Base-by-base conservation (phyloP, 257 asterid species). In the Salvia miltiorrhiza region DNA sequence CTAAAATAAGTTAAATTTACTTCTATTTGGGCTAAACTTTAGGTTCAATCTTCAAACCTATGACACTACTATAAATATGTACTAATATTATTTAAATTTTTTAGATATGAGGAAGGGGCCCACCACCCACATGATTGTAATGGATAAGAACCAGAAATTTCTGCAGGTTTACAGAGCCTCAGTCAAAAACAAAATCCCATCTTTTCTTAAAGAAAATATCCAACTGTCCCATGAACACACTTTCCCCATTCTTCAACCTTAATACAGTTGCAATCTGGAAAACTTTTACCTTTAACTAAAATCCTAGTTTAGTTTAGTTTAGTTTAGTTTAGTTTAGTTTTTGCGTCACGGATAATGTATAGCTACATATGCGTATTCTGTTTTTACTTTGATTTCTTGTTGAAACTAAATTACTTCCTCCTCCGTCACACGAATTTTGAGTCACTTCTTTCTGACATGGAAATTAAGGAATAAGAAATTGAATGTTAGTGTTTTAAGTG, bases 181-280 rank as follows among this genome's bases (percentile, higher is more conserved):
- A 4, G 65, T 69, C 80, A 71, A 73, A 73, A 62, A 30, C 68
- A 76, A 80, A 72, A 75, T 75, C 78, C 43, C 19, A 40, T 80
- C 73, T 82, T 79, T 40, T 69, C 63, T 49, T 53, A 74, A 77
- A 39, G n/a, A 40, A 74, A 57, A 74, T 79, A 82, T 71, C 70
- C 45, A 37, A 57, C 64, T 64, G 75, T 71, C 80, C 79, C 72
- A 21, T 52, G 7, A n/a, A 53, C 53, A 53, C 65, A 66, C 62
- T 70, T 70, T 52, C 26, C 45, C 48, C 56, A 10, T 44, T 30
- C 48, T 49, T 69, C 47, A 69, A 65, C 75, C 65, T 20, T 20
- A 45, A 54, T 8, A 7, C 13, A 9, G 5, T 59, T 47, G 3
- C 12, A 16, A 0, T 43, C 5, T 13, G 6, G 16, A 43, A 40